Base-by-base conservation (phyloP, 805 yeast genomes). In the Cyberlindnera saturnus region DNA sequence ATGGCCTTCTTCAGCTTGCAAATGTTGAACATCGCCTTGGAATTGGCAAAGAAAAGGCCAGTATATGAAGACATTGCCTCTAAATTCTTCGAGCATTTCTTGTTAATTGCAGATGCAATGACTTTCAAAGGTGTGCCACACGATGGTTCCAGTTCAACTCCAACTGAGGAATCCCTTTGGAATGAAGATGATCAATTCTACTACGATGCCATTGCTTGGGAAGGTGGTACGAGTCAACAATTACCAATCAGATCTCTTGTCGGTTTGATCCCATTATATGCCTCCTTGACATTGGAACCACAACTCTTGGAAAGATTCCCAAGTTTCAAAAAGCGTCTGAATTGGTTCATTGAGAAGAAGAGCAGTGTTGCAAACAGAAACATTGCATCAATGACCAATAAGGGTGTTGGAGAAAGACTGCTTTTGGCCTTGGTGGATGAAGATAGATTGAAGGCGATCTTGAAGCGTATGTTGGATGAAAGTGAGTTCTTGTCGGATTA, bases 21-120 rank as follows among this genome's bases (percentile, higher is more conserved):
- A 60, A 88, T 89, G 96, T 75, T 90, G 64, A 89, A 87, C 63
- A 90, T 90, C 60, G 90, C 96, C 0, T 73, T 89, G 49, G 96
- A 90, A 63, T 74, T 89, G 55, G 91, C 96, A 17, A 87, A 85
- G 61, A 79, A 82, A 38, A 80, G 87, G 50, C 81, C 86, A 0
- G 93, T 86, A 16, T 90, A 90, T 65, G 96, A 89, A 65, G 93
- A 88, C 62, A 86, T 88, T 63, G 96, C 96, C 3, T 83, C 95
- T 42, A 90, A 89, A 66, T 89, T 89, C 63, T 88, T 89, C 64
- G 96, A 90, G 68, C 97, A 89, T 63, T 89, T 88, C 64, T 65
- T 90, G 46, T 72, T 88, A 58, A 89, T 89, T 69, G 88, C 96
- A 20, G 97, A 89, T 64, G 96, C 96, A 10, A 85, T 89, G 95